These are phyloP conservation scores for Colletotrichum caudatum DNA, from an alignment of 2,329 filamentous ascomycete genomes.

Conservation along the genomic window DNA sequence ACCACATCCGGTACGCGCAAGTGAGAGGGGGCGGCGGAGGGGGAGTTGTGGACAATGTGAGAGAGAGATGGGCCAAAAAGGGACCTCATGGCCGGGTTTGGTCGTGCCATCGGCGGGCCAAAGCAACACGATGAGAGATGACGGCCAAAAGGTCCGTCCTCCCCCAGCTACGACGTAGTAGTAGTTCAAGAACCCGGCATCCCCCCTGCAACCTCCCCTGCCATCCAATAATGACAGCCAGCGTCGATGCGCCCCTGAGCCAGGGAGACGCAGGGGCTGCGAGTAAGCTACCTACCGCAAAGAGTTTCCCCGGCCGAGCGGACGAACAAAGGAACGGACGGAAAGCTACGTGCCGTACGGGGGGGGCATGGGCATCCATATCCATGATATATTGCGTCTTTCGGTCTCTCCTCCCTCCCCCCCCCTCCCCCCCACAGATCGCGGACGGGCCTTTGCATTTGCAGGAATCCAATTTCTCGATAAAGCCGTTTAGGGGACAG, in stretches of 20 bases:
- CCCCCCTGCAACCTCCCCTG: conserved; percentile 15
- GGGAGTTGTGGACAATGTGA: neutral
- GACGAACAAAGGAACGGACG: neutral
- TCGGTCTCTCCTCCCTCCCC: too few species aligned
- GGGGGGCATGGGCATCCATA: too few species aligned
- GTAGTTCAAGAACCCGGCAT: neutral
- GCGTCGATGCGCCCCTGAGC: conserved; percentile 15
- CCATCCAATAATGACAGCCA: neutral
- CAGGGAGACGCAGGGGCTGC: neutral
- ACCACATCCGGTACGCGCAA: neutral
- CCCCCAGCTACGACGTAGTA: neutral
- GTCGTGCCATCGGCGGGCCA: neutral
- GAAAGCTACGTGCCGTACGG: neutral
- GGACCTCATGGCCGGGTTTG: neutral
- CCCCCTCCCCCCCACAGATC: neutral
- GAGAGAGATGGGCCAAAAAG: neutral
- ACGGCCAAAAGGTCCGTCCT: conserved; percentile 1
- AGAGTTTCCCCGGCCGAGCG: conserved; percentile 6
- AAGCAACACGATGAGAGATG: conserved; percentile 2
- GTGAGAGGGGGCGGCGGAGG: neutral
- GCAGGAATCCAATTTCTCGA: neutral
- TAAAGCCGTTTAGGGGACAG: neutral
- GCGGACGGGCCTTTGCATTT: neutral
- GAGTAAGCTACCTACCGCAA: neutral
- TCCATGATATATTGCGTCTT: too few species aligned